These are phyloP conservation scores for Protea cynaroides DNA, from an alignment of 164 flowering plant genomes.

Conservation along the genomic window DNA sequence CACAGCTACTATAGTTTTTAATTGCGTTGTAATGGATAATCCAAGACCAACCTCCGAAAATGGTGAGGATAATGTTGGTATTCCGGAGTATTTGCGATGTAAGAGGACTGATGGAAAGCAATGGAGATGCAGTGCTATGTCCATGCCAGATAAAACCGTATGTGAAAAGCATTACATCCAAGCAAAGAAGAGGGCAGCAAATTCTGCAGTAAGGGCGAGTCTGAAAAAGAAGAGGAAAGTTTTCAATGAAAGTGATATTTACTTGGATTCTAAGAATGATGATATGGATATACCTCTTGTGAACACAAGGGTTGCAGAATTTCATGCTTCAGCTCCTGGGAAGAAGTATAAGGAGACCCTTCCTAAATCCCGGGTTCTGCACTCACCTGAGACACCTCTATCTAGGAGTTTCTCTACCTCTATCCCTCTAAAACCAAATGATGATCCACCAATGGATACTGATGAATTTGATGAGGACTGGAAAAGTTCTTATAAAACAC, in stretches of 20 bases:
- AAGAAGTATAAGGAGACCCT: slow-evolving; percentile 52
- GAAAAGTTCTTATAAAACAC: slow-evolving; percentile 38
- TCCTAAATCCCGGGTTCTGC: slow-evolving; percentile 29
- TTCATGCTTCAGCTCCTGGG: slow-evolving; percentile 21
- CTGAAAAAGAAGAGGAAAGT: slow-evolving; percentile 73
- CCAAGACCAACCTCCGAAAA: slow-evolving; percentile 40
- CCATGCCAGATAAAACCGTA: slow-evolving; percentile 97
- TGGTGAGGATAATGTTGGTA: slow-evolving; percentile 68
- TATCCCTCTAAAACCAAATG: slow-evolving; percentile 31
- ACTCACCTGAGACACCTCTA: slow-evolving; percentile 55
- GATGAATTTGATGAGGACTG: slow-evolving; percentile 46
- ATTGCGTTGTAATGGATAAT: slow-evolving; percentile 41
- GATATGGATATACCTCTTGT: slow-evolving; percentile 51
- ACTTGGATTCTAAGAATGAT: slow-evolving; percentile 63
- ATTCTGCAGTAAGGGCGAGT: slow-evolving; percentile 80
- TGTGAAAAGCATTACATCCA: slow-evolving; percentile 95
- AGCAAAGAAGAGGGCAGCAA: slow-evolving; percentile 96
- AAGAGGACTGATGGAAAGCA: slow-evolving; percentile 97
- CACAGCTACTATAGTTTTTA: no score
- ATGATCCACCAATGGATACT: slow-evolving; percentile 37
- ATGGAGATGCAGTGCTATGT: slow-evolving; percentile 96
- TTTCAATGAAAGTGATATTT: slow-evolving; percentile 46
- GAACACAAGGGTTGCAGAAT: slow-evolving; percentile 33
- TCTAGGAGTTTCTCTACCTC: slow-evolving; percentile 33
- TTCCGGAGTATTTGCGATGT: slow-evolving; percentile 92